Evolutionary conservation across 805 yeast genomes (phyloP).

Genomic region (Peterozyma xylosa): DNA sequence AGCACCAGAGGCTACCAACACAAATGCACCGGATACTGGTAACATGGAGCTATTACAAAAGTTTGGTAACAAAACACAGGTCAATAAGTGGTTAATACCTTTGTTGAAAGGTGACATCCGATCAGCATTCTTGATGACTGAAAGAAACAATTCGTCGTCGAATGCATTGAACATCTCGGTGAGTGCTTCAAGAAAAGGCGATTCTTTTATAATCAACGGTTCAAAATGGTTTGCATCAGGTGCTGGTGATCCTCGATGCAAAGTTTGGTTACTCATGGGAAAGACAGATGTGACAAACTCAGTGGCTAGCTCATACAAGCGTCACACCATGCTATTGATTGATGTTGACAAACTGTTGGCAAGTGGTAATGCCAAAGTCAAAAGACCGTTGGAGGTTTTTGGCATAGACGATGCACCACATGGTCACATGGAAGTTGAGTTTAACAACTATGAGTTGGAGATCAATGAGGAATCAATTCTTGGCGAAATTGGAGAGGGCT

Average conservation of each 20-base stretch:
- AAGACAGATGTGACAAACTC: constrained; percentile 27
- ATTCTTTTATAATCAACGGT: constrained; percentile 43
- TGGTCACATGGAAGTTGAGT: constrained; percentile 58
- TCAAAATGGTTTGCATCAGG: constrained; percentile 69
- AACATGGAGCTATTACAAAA: constrained; percentile 42
- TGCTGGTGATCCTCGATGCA: constrained; percentile 59
- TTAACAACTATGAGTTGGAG: constrained; percentile 40
- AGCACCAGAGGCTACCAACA: constrained; percentile 56
- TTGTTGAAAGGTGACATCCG: constrained; percentile 46
- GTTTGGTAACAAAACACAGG: constrained; percentile 32
- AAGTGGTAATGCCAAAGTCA: constrained; percentile 37
- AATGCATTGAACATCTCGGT: constrained; percentile 53
- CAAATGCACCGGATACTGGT: constrained; percentile 60
- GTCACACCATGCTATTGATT: constrained; percentile 50
- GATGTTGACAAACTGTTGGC: constrained; percentile 43
- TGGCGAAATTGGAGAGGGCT: constrained; percentile 45
- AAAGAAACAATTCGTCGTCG: constrained; percentile 51
- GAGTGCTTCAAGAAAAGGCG: constrained; percentile 34
- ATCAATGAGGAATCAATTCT: constrained; percentile 33
- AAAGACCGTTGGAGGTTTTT: constrained; percentile 45
- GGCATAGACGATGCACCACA: constrained; percentile 68
- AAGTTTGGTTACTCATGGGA: constrained; percentile 47
- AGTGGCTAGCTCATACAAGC: constrained; percentile 30
- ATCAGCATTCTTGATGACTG: constrained; percentile 62
- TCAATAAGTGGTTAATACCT: constrained; percentile 36